Evolutionary conservation across 306 rosid genomes (phyloP).

Genomic region (Luffa aegyptiaca): DNA sequence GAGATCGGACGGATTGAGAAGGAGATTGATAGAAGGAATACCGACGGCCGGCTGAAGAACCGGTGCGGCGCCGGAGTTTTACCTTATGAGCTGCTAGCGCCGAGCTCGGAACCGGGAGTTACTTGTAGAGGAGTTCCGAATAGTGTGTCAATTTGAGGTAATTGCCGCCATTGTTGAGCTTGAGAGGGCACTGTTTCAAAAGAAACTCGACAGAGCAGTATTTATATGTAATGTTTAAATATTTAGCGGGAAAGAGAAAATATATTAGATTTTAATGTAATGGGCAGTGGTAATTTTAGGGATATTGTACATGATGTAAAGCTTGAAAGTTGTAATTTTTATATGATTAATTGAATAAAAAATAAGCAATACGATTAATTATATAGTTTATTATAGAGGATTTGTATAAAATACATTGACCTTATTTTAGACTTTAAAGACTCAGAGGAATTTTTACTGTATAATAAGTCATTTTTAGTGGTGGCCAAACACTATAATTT

Average conservation of each 20-base stretch:
- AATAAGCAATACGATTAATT: neutral
- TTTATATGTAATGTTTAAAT: neutral
- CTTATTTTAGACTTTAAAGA: neutral
- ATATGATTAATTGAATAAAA: neutral
- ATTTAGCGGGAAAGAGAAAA: neutral
- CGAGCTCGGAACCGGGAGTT: slow-evolving; percentile 89
- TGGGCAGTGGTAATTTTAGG: neutral
- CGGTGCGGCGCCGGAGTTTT: slow-evolving; percentile 95
- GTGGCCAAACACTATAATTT: no score
- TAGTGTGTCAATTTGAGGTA: slow-evolving; percentile 63
- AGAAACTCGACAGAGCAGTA: neutral
- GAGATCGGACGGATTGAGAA: slow-evolving; percentile 56
- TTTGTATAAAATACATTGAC: neutral
- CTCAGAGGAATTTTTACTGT: no score
- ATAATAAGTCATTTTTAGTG: no score
- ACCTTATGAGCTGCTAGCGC: slow-evolving; percentile 81
- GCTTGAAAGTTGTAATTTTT: neutral
- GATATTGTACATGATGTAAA: slow-evolving; percentile 4
- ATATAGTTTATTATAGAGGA: neutral
- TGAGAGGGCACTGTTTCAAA: neutral
- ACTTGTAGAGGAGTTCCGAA: slow-evolving; percentile 96
- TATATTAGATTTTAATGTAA: neutral
- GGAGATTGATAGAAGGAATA: slow-evolving; percentile 62
- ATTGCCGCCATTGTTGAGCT: neutral
- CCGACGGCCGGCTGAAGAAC: slow-evolving; percentile 36